phyloP scores from a whole-genome alignment of 768 basidiomycete genomes.

The Galerina sulciceps region DNA sequence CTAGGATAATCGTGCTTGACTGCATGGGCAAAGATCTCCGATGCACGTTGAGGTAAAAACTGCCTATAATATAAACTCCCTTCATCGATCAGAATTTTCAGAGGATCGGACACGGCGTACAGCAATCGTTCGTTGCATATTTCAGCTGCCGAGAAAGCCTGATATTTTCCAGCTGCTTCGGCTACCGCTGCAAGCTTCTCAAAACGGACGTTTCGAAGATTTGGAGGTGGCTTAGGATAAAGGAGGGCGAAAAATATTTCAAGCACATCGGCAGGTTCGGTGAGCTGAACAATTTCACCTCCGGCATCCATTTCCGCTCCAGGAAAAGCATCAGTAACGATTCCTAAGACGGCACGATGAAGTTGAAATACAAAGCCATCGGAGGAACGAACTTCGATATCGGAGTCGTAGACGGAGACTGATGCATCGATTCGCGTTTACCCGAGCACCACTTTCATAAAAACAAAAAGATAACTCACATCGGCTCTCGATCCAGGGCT shows the following conservation, averaged over 20 bases:
- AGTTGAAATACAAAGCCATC: too few species aligned
- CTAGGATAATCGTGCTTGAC: not conserved
- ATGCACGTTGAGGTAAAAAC: not conserved
- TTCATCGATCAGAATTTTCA: too few species aligned
- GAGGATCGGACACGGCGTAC: not conserved
- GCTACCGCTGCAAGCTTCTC: not conserved
- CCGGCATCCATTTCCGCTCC: not conserved
- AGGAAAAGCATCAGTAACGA: not conserved
- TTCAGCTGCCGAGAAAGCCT: not conserved
- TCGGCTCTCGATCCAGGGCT: too few species aligned
- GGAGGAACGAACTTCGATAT: too few species aligned
- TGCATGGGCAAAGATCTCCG: not conserved
- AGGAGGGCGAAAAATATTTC: not conserved
- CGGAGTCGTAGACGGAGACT: too few species aligned
- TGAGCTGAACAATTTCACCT: not conserved
- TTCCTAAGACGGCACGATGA: too few species aligned
- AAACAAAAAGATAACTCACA: too few species aligned
- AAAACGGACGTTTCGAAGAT: not conserved
- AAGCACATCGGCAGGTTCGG: not conserved
- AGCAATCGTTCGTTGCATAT: not conserved
- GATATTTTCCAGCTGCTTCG: not conserved
- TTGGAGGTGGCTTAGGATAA: not conserved
- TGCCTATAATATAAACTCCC: not conserved
- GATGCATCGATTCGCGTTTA: too few species aligned
- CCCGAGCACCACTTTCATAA: too few species aligned